A percentile compares a stretch with the other conserved stretches of the same genome.
Evolutionary conservation across 768 basidiomycete species (phyloP).

Genomic region (Xanthoconium stramineum): DNA sequence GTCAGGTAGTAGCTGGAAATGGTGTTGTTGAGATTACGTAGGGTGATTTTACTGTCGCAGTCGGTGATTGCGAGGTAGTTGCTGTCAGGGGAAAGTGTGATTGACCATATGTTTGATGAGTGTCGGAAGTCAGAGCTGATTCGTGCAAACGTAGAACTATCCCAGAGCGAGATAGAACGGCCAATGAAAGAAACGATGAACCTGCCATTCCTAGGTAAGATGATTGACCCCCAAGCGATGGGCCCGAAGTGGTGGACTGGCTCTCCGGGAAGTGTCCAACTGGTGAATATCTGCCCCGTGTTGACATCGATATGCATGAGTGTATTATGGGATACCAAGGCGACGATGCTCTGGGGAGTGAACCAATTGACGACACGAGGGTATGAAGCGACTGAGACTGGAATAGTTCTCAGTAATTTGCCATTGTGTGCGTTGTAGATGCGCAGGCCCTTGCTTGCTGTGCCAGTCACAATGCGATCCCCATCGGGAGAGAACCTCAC

Average conservation of each 20-base stretch:
- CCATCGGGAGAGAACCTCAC: slow-evolving; percentile 14
- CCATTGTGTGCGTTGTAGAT: slow-evolving; percentile 1
- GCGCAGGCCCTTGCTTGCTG: not conserved
- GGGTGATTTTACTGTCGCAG: not conserved
- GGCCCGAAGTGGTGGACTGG: not conserved
- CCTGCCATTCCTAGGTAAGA: not conserved
- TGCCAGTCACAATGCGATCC: not conserved
- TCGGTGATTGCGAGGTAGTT: not conserved
- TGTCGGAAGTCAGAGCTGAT: slow-evolving; percentile 2
- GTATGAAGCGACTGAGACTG: not conserved
- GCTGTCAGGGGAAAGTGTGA: slow-evolving; percentile 6
- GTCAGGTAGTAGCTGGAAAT: not conserved
- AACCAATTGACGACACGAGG: not conserved
- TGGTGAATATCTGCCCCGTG: not conserved
- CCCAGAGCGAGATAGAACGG: slow-evolving; percentile 1
- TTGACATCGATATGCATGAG: not conserved
- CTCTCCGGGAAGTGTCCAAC: slow-evolving; percentile 5
- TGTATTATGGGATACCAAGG: not conserved
- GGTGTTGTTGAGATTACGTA: not conserved
- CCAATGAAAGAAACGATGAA: slow-evolving; percentile 1
- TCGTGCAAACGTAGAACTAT: not conserved
- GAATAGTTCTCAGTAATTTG: not conserved
- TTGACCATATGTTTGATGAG: not conserved
- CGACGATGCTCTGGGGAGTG: not conserved
- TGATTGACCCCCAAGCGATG: not conserved